Evolutionary conservation across 345 rosid species (phyloP).

Genomic region (Camelina neglecta): DNA sequence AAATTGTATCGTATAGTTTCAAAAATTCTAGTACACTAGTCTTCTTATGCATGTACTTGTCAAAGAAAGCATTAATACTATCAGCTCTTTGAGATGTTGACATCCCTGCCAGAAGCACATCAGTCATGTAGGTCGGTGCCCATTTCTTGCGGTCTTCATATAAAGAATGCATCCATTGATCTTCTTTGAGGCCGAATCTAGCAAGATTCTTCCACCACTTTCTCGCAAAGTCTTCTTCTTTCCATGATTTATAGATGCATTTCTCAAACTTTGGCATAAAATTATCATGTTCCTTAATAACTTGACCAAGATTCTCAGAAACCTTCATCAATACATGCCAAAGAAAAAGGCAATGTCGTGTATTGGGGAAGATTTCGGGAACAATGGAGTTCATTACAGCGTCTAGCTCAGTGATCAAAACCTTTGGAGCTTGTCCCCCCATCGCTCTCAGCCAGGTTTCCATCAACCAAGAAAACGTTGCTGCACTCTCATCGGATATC

Average conservation of each 20-base stretch:
- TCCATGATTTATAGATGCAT: constrained; percentile 71
- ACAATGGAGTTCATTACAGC: constrained; percentile 50
- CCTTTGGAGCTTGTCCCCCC: constrained; percentile 69
- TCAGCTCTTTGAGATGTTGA: constrained; percentile 61
- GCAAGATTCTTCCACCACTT: constrained; percentile 69
- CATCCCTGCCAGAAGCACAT: constrained; percentile 65
- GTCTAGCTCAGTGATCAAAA: constrained; percentile 63
- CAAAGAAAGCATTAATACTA: constrained; percentile 63
- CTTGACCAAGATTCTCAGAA: constrained; percentile 58
- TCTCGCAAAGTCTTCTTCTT: constrained; percentile 60
- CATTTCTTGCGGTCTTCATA: constrained; percentile 66
- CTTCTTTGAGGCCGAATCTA: constrained; percentile 61
- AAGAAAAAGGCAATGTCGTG: constrained; percentile 59
- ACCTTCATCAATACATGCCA: constrained; percentile 67
- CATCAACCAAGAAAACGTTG: constrained; percentile 69
- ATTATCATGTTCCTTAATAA: constrained; percentile 55
- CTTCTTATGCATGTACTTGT: constrained; percentile 69
- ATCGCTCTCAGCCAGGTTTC: constrained; percentile 68
- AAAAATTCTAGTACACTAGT: constrained; percentile 63
- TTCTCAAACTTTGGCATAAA: constrained; percentile 63
- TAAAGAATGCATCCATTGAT: constrained; percentile 58
- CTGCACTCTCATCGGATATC: constrained; percentile 59
- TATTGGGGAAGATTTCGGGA: constrained; percentile 53
- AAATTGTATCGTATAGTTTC: constrained; percentile 56
- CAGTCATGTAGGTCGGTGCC: constrained; percentile 65